A percentile compares a stretch with the other conserved stretches of the same genome.
Evolutionary conservation across 441 rosid genomes (phyloP).

Genomic region (Adansonia madagascariensis): DNA sequence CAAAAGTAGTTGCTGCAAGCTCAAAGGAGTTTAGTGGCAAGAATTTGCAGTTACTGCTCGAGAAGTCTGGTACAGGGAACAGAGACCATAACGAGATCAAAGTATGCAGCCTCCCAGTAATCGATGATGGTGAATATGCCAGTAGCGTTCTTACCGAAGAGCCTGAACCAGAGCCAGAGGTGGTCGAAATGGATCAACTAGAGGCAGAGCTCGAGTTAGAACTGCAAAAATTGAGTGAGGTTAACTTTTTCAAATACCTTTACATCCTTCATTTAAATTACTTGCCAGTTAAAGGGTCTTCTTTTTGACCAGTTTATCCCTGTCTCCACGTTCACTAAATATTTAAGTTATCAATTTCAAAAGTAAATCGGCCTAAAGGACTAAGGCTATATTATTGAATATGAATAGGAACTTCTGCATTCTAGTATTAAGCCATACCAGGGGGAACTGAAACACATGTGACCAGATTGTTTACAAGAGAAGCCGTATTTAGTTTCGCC

Average conservation of each 20-base stretch:
- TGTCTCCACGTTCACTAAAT: background rate
- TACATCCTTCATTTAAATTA: constrained; percentile 11
- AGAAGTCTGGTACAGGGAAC: constrained; percentile 32
- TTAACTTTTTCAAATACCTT: constrained; percentile 34
- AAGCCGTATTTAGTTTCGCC: background rate
- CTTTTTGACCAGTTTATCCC: constrained; percentile 11
- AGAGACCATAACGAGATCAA: constrained; percentile 37
- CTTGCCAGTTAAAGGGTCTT: background rate
- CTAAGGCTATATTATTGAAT: background rate
- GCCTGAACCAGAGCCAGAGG: constrained; percentile 59
- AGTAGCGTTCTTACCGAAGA: constrained; percentile 89
- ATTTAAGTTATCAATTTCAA: background rate
- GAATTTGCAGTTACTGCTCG: constrained; percentile 29
- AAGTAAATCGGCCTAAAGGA: background rate
- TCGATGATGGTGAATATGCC: constrained; percentile 61
- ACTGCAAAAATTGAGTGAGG: constrained; percentile 77
- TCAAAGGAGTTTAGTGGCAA: constrained; percentile 33
- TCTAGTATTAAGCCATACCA: background rate
- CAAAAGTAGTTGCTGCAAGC: constrained; percentile 31
- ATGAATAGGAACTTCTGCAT: constrained; percentile 6
- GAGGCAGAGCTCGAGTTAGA: constrained; percentile 86
- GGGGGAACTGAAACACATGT: constrained; percentile 1
- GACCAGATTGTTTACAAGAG: background rate
- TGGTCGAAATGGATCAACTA: constrained; percentile 65
- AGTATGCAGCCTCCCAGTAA: constrained; percentile 25